Evolutionary conservation across 192 early-diverging fungal species (phyloP), one percentile per base, ranked within the genome.

Genomic region (Podila epicladia): DNA sequence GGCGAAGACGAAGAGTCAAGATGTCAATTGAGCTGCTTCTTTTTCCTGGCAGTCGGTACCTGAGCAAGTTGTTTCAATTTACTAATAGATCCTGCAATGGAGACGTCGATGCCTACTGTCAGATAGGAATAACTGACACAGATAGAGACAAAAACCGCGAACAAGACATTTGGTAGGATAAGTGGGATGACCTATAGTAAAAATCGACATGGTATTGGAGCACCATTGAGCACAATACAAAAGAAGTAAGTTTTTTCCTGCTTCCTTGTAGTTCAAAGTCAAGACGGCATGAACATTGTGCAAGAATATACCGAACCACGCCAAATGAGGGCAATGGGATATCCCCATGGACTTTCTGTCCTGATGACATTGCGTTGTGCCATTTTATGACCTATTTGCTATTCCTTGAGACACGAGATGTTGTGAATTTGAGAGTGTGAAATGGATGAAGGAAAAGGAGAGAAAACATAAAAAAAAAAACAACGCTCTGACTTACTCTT

Each of bases 261-360:
- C 12, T 24, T 13, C 50, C n/a, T 53, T 53, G 50, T 53, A 22
- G n/a, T 53, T 20, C 2, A 53, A 9, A 0, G n/a, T n/a, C 50
- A 9, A 11, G 24, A 24, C 58, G 13, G 26, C 29, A 53, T 59
- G 57, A 12, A 11, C 32, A 59, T 38, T 38, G 35, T 12, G 12
- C 7, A 63, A n/a, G 22, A 11, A 67, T n/a, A 32, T 79, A 79
- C 75, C 60, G 75, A 79, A 31, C 75, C 75, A 31, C 75, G 77
- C 71, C 71, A 80, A 61, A 73, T 48, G 53, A 80, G 77, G 5
- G 77, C 77, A 24, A 80, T 80, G 45, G 77, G 77, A 60, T 80
- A 80, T 33, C 77, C 77, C 77, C 77, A 80, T 38, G 77, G 77
- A 69, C 77, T 80, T 38, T 80, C 77, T 12, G 51, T 45, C 19